Evolutionary conservation across 352 stramenopile species (phyloP).

Genomic region (Phytophthora parvispora): DNA sequence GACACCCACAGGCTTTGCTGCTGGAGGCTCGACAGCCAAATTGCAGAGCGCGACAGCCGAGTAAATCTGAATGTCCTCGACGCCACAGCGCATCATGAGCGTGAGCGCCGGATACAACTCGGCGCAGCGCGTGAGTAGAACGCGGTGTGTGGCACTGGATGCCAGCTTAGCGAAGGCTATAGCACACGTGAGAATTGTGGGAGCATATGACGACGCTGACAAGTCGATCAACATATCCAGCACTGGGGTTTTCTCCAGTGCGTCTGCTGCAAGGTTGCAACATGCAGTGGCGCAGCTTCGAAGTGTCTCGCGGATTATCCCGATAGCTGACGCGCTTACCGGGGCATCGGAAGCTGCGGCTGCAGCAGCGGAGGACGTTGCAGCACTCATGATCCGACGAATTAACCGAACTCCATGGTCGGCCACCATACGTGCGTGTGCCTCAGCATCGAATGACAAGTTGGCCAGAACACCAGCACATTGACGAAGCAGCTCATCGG

Average conservation of each 20-base stretch:
- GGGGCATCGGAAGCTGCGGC: constrained; percentile 26
- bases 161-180: constrained; percentile 85
- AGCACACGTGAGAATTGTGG: constrained; percentile 79
- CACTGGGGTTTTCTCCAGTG: constrained; percentile 74
- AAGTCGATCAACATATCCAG: constrained; percentile 87
- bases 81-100: constrained; percentile 91
- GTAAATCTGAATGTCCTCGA: constrained; percentile 92
- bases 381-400: constrained; percentile 71
- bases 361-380: constrained; percentile 24
- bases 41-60: constrained; percentile 91
- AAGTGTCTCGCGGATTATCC: constrained; percentile 66
- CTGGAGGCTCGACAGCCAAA: constrained; percentile 71
- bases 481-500: constrained; percentile 74
- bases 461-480: constrained; percentile 77
- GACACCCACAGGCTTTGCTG: constrained; percentile 50
- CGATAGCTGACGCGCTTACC: constrained; percentile 23
- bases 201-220: constrained; percentile 62
- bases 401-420: constrained; percentile 74
- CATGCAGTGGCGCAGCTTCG: constrained; percentile 79
- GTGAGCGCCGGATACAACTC: constrained; percentile 85
- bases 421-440: constrained; percentile 64
- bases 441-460: constrained; percentile 79
- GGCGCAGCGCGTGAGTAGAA: constrained; percentile 68
- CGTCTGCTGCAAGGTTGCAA: constrained; percentile 80
- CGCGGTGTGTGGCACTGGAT: constrained; percentile 61